phyloP scores from a whole-genome alignment of 1,284 basidiomycete species.

The Rhodotorula glutinis region DNA sequence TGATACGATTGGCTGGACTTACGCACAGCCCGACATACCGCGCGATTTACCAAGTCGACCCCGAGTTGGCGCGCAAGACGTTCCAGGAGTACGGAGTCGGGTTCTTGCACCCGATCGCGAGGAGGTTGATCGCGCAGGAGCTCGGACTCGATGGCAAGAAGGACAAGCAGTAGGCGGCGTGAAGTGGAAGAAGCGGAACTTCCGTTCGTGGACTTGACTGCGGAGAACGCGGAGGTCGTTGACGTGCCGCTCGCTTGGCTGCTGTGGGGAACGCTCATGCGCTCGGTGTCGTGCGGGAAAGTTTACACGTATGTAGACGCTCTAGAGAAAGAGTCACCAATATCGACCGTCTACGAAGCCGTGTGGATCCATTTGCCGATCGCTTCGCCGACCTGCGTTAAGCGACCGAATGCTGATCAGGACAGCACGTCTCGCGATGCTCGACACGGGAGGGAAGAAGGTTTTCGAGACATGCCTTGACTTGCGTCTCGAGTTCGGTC shows the following conservation, averaged over 20 bases:
- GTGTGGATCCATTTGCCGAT: slow-evolving; percentile 5
- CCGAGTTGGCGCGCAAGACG: slow-evolving; percentile 59
- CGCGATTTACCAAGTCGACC: slow-evolving; percentile 55
- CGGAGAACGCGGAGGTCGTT: too few relatives aligned
- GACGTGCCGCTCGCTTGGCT: not conserved
- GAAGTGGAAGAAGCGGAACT: too few relatives aligned
- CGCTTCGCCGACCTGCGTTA: slow-evolving; percentile 8
- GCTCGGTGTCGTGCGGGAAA: too few relatives aligned
- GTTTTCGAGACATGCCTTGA: slow-evolving; percentile 62
- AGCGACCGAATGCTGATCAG: too few relatives aligned
- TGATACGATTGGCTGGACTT: too few relatives aligned
- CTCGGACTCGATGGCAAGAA: slow-evolving; percentile 4
- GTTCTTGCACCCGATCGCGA: slow-evolving; percentile 71
- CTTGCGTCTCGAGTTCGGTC: slow-evolving; percentile 61
- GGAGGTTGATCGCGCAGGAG: slow-evolving; percentile 59
- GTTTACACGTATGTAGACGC: not conserved
- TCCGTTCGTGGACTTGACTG: too few relatives aligned
- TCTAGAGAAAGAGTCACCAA: not conserved
- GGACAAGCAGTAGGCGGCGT: not conserved
- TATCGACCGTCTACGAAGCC: not conserved
- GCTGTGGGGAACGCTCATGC: too few relatives aligned
- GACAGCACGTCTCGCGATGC: too few relatives aligned
- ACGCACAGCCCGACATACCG: slow-evolving; percentile 53
- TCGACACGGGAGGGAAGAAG: too few relatives aligned
- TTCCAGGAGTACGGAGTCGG: slow-evolving; percentile 46